phyloP scores from a whole-genome alignment of 441 rosid species.

The Populus trichocarpa region DNA sequence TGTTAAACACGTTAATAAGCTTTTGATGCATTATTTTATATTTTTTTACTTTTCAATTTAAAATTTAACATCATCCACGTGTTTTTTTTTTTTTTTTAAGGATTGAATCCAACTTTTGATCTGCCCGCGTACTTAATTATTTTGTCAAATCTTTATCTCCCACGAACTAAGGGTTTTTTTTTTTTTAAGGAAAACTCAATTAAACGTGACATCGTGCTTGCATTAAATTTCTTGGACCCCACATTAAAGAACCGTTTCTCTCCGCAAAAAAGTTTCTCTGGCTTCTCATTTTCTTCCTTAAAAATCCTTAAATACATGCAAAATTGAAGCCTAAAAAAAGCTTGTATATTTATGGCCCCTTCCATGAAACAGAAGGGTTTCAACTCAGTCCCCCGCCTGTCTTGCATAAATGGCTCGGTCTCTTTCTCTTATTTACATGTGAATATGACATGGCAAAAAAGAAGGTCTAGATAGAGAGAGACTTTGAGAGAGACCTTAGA shows the following conservation, averaged over 20 bases:
- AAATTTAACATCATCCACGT: no score
- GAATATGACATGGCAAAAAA: constrained; percentile 28
- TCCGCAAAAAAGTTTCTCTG: not conserved
- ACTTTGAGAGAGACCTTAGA: constrained; percentile 14
- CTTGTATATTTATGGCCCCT: not conserved
- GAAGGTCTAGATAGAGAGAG: not conserved
- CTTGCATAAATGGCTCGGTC: not conserved
- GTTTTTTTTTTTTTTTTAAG: no score
- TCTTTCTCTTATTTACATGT: constrained; percentile 17
- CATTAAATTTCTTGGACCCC: constrained; percentile 14
- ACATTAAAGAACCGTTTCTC: not conserved
- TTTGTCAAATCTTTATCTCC: not conserved
- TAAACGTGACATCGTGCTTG: constrained; percentile 9
- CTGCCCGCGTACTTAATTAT: no score
- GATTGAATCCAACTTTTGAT: no score
- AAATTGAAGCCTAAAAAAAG: not conserved
- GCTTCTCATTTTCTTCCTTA: not conserved
- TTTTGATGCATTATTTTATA: no score
- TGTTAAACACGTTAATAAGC: no score
- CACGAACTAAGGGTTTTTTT: not conserved
- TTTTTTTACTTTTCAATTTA: no score
- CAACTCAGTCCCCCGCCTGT: not conserved
- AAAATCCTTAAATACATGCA: constrained; percentile 2
- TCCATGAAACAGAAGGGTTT: constrained; percentile 7
- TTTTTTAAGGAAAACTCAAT: not conserved